A percentile compares a stretch with the other conserved stretches of the same genome.
phyloP scores from a whole-genome alignment of 2,329 filamentous ascomycete species.

The Penicillium olsonii region DNA sequence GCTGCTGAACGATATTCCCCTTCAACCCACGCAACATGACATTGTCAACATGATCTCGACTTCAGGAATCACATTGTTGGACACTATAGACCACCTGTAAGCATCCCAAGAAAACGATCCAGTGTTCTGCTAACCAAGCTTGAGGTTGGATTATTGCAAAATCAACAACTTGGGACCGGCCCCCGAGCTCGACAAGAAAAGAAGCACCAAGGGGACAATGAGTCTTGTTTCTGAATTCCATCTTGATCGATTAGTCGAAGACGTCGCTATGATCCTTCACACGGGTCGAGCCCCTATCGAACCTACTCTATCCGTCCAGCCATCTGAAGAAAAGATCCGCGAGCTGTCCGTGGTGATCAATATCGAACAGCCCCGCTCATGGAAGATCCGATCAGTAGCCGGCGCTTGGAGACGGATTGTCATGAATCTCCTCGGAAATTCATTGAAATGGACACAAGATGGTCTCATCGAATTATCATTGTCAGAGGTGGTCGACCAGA shows the following conservation, averaged over 20 bases:
- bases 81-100: conserved; percentile 45
- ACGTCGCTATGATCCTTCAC: conserved; percentile 32
- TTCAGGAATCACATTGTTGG: conserved; percentile 54
- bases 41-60: conserved; percentile 52
- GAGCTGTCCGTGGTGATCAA: conserved; percentile 31
- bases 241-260: conserved; percentile 33
- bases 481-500: conserved; percentile 12
- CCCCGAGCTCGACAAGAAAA: conserved; percentile 7
- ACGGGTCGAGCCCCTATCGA: conserved; percentile 23
- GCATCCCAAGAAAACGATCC: too few species aligned
- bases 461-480: conserved; percentile 37
- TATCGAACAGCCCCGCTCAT: conserved; percentile 29
- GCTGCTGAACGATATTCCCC: conserved; percentile 48
- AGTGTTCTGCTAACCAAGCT: conserved; percentile 5
- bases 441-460: conserved; percentile 38
- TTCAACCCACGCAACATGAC: conserved; percentile 43
- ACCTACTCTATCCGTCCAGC: conserved; percentile 4
- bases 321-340: neutral
- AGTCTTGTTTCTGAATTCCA: conserved; percentile 34
- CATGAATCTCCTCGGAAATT: conserved; percentile 41
- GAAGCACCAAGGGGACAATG: conserved; percentile 15
- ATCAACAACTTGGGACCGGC: conserved; percentile 30
- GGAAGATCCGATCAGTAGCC: conserved; percentile 31
- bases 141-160: conserved; percentile 37
- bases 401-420: conserved; percentile 38